Conservation (phyloP, 1,284 basidiomycete species). For the Pseudozyma hubeiensis region DNA sequence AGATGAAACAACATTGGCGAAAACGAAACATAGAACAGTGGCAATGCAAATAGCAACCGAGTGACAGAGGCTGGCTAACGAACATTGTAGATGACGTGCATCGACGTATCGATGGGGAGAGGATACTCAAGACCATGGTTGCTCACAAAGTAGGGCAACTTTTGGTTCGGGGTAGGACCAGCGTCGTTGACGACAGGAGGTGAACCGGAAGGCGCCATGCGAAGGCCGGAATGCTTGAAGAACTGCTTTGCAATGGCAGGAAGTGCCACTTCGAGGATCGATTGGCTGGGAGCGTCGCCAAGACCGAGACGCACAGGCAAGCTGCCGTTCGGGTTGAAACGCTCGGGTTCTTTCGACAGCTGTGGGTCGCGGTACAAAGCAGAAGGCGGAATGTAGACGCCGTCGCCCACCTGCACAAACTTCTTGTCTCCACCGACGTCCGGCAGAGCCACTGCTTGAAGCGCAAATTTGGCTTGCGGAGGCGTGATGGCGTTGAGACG, state of each 20-base stretch:
- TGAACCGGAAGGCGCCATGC: constrained; percentile 38
- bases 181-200: constrained; percentile 38
- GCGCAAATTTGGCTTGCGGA: constrained; percentile 37
- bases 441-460: constrained; percentile 25
- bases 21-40: neutral
- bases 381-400: constrained; percentile 39
- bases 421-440: constrained; percentile 32
- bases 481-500: constrained; percentile 41
- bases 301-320: constrained; percentile 39
- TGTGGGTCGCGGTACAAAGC: constrained; percentile 45
- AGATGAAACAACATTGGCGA: constrained; percentile 2
- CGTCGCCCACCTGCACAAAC: constrained; percentile 36
- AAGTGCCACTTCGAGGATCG: constrained; percentile 40
- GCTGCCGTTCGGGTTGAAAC: constrained; percentile 20
- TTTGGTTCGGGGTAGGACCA: constrained; percentile 27
- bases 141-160: constrained; percentile 40
- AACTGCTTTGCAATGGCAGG: constrained; percentile 49
- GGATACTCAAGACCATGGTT: constrained; percentile 39
- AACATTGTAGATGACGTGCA: constrained; percentile 45
- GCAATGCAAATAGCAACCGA: no score
- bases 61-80: neutral
- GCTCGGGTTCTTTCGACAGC: constrained; percentile 33
- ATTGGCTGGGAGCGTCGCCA: constrained; percentile 39
- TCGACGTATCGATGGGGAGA: constrained; percentile 44
- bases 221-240: constrained; percentile 36